phyloP scores from a whole-genome alignment of 305 asterid species.

The Plantago rigida region DNA sequence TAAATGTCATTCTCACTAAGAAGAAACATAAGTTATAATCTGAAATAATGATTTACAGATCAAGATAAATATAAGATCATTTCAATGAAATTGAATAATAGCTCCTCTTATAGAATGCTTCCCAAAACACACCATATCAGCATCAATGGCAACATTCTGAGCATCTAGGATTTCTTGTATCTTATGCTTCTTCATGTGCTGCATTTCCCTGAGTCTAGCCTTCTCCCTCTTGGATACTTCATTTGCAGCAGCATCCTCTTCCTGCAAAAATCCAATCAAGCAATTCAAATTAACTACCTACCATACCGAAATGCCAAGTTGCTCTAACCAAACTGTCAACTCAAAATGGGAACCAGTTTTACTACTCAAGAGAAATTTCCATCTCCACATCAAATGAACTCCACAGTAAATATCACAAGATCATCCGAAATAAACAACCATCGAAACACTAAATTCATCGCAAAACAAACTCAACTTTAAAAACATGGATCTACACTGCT shows the following conservation, averaged over 20 bases:
- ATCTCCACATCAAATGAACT: too few relatives aligned
- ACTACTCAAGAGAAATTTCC: too few relatives aligned
- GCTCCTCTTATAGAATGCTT: not conserved
- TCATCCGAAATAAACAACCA: too few relatives aligned
- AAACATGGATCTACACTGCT: too few relatives aligned
- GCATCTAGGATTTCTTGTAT: slow-evolving; percentile 76
- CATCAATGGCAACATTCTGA: slow-evolving; percentile 88
- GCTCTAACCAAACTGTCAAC: not conserved
- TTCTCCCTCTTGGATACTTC: slow-evolving; percentile 69
- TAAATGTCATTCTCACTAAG: slow-evolving; percentile 8
- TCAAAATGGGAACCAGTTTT: too few relatives aligned
- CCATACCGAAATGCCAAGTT: not conserved
- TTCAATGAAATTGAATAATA: too few relatives aligned
- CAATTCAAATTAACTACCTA: slow-evolving; percentile 3
- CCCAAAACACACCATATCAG: slow-evolving; percentile 66
- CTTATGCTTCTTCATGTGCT: slow-evolving; percentile 71
- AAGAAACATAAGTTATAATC: not conserved
- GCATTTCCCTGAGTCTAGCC: slow-evolving; percentile 70
- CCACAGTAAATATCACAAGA: too few relatives aligned
- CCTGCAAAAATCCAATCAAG: slow-evolving; percentile 34
- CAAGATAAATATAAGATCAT: too few relatives aligned
- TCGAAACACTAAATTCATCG: too few relatives aligned
- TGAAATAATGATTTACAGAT: not conserved
- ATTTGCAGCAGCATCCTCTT: slow-evolving; percentile 37
- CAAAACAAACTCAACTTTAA: too few relatives aligned